Conservation (phyloP, 1,139 yeast species). For the Candida sanyaensis region DNA sequence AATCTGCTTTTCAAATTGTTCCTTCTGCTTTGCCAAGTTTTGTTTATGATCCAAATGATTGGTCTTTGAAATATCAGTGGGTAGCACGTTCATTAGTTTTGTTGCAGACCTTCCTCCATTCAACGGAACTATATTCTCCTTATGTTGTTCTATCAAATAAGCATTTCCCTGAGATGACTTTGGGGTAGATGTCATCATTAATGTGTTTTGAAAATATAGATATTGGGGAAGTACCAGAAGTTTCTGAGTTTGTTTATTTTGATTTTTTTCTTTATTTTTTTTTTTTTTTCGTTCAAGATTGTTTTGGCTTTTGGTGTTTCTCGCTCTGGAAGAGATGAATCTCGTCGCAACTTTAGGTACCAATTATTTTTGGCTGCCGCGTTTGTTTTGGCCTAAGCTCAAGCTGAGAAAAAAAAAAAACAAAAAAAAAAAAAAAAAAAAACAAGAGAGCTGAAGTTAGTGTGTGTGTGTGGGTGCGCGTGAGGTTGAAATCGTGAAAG, state of each 20-base stretch:
- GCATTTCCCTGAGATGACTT: not conserved
- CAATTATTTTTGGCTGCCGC: too few relatives aligned
- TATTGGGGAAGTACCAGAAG: not conserved
- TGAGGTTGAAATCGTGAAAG: too few relatives aligned
- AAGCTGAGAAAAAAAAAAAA: too few relatives aligned
- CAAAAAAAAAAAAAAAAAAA: too few relatives aligned
- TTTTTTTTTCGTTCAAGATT: too few relatives aligned
- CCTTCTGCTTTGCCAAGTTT: conserved; percentile 35
- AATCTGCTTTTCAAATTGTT: conserved; percentile 45
- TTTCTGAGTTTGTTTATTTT: not conserved
- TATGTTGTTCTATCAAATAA: conserved; percentile 56
- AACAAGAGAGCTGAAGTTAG: too few relatives aligned
- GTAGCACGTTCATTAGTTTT: conserved; percentile 52
- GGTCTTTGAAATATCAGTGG: conserved; percentile 15
- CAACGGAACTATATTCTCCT: conserved; percentile 78
- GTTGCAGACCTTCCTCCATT: conserved; percentile 71
- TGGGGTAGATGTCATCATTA: not conserved
- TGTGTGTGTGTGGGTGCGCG: too few relatives aligned
- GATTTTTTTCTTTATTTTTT: too few relatives aligned
- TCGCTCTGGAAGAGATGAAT: too few relatives aligned
- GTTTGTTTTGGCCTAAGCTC: too few relatives aligned
- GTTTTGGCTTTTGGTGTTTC: too few relatives aligned
- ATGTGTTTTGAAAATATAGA: not conserved
- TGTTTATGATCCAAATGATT: conserved; percentile 24
- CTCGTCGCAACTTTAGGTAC: too few relatives aligned